These are phyloP conservation scores for Grifola frondosa DNA, from an alignment of 1,284 basidiomycete genomes.

Conservation along the genomic window DNA sequence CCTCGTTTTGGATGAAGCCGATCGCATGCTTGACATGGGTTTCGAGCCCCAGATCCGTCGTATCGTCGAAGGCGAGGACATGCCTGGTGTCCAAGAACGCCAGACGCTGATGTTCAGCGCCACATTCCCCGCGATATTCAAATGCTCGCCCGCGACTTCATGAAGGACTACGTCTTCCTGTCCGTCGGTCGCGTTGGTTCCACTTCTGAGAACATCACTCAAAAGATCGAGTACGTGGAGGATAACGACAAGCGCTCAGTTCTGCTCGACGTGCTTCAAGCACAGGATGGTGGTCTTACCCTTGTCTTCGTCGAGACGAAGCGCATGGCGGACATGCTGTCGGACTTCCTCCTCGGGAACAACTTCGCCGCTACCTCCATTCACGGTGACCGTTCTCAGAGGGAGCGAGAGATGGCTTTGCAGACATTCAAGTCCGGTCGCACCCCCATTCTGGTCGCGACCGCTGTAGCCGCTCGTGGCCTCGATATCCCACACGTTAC, in stretches of 20 bases:
- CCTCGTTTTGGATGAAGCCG: conserved; percentile 98
- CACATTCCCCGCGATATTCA: conserved; percentile 99
- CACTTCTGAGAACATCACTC: conserved; percentile 99
- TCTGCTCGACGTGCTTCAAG: conserved; percentile 89
- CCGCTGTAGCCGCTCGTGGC: conserved; percentile 97
- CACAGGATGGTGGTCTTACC: conserved; percentile 74
- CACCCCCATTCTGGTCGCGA: conserved; percentile 96
- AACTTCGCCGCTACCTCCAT: conserved; percentile 93
- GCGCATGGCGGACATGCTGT: conserved; percentile 98
- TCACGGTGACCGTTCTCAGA: conserved; percentile 96
- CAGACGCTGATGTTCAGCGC: conserved; percentile 99
- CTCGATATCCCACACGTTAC: conserved; percentile 99
- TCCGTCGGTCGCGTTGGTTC: conserved; percentile 98
- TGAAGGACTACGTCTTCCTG: conserved; percentile 97
- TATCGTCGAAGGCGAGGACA: conserved; percentile 98
- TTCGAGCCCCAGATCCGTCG: conserved; percentile 99
- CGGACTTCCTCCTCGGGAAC: conserved; percentile 91
- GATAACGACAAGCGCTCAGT: conserved; percentile 97
- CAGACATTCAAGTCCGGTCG: conserved; percentile 94
- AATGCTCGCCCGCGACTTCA: conserved; percentile 93
- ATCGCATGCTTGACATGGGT: conserved; percentile 99
- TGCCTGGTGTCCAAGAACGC: conserved; percentile 90
- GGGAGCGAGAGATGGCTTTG: conserved; percentile 94
- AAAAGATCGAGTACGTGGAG: conserved; percentile 98
- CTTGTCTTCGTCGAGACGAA: conserved; percentile 99